Base-by-base conservation (phyloP, 2,329 filamentous ascomycete species). In the Drechmeria coniospora region DNA sequence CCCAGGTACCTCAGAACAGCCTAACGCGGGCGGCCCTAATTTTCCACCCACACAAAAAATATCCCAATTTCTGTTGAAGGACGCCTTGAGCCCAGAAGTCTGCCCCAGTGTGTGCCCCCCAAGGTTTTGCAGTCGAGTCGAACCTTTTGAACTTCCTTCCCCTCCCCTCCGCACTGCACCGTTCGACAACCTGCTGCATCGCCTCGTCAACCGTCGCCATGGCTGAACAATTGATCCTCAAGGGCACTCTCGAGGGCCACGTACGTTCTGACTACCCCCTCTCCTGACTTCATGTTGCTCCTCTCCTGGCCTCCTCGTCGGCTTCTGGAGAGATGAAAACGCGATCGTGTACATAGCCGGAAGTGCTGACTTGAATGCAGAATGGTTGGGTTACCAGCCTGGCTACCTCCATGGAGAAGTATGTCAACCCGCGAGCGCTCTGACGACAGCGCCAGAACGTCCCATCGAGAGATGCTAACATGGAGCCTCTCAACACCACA, bases 351-450 rank as follows among this genome's bases (percentile, higher is more conserved):
- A 21, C 11, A 19, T 22, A 17, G 19, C 11, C 14, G n/a, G 21
- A 20, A 17, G 17, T 42, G 38, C 43, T 48, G 40, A 49, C 42
- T 34, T 25, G 34, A 27, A 27, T 42, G 41, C 48, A 74, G 68
- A 90, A 80, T 73, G 87, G 87, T 74, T 95, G 87, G 87, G 87
- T 95, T 68, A 95, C 87, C 65, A 84, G 75, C 68, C 74, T 95
- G 66, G 87, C 87, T 52, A 95, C 87, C 61, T 94, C 87, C 52
- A 79, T 94, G 68, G 87, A 95, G 79, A 94, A 94, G 83, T 92
- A 77, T 57, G 77, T 48, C 33, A 9, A 30, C 20, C 33, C 14
- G 13, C 23, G 10, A n/a, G 11, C 15, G 7, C 20, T 13, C 15
- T 8, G 21, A n/a, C 6, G 17, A 23, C 14, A 15, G 21, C 21